These are phyloP conservation scores for Podospora anserina DNA, from an alignment of 495 filamentous ascomycete genomes.

Conservation along the genomic window DNA sequence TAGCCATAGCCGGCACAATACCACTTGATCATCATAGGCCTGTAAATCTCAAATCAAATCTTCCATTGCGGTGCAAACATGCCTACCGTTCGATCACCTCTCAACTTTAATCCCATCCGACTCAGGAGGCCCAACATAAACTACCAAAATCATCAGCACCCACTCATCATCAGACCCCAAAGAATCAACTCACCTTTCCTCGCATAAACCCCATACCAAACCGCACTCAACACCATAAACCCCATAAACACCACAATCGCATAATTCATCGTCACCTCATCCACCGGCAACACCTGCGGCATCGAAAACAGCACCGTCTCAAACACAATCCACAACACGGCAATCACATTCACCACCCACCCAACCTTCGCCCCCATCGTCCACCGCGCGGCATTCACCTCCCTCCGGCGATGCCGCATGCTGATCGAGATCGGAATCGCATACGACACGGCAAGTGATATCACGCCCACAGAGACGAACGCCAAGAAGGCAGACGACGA, in stretches of 20 bases:
- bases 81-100: background rate
- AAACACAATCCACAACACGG: constrained; percentile 53
- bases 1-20: too few species aligned
- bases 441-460: constrained; percentile 63
- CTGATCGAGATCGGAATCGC: constrained; percentile 56
- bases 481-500: constrained; percentile 60
- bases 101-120: constrained; percentile 24
- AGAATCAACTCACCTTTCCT: constrained; percentile 44
- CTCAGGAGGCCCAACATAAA: constrained; percentile 28
- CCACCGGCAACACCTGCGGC: constrained; percentile 55
- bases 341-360: constrained; percentile 51
- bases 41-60: too few species aligned
- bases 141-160: background rate
- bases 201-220: constrained; percentile 68
- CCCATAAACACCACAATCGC: constrained; percentile 57
- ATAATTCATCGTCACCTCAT: constrained; percentile 56
- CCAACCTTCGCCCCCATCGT: constrained; percentile 51
- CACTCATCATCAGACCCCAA: background rate
- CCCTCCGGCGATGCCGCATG: constrained; percentile 35
- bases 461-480: constrained; percentile 61
- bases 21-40: too few species aligned
- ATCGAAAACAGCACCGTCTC: constrained; percentile 61
- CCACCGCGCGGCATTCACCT: constrained; percentile 52
- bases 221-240: constrained; percentile 51
- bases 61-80: too few species aligned